Conservation (phyloP, 768 basidiomycete species). For the Hypholoma fasciculare region DNA sequence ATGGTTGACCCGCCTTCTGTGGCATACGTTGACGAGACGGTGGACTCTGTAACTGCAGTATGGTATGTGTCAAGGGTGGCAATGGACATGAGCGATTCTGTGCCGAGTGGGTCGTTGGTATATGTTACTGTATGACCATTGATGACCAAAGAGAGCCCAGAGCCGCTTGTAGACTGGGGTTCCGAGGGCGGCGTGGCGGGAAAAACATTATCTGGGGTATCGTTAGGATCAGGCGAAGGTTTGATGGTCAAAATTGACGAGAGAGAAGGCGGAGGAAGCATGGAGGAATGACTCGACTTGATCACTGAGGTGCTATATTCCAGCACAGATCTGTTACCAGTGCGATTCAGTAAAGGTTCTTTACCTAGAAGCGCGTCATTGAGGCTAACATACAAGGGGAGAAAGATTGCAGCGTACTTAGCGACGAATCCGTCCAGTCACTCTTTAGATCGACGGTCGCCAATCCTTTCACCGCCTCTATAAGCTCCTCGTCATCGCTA, state of each 20-base stretch:
- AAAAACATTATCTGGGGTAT: constrained; percentile 37
- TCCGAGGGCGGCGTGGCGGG: constrained; percentile 31
- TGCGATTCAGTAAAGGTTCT: constrained; percentile 53
- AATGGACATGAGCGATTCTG: constrained; percentile 54
- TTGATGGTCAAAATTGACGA: constrained; percentile 77
- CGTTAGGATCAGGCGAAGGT: constrained; percentile 52
- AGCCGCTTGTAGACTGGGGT: constrained; percentile 13
- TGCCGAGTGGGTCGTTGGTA: constrained; percentile 34
- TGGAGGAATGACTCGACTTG: constrained; percentile 42
- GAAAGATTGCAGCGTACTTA: constrained; percentile 27
- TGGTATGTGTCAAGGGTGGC: constrained; percentile 63
- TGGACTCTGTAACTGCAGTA: constrained; percentile 57
- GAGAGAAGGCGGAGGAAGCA: constrained; percentile 46
- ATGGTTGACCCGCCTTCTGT: constrained; percentile 80
- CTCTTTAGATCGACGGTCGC: constrained; percentile 51
- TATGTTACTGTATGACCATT: constrained; percentile 1
- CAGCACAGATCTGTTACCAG: constrained; percentile 35
- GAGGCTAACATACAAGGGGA: constrained; percentile 5
- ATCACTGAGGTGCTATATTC: constrained; percentile 75
- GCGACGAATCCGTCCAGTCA: constrained; percentile 43
- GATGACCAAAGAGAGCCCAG: constrained; percentile 4
- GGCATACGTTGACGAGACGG: constrained; percentile 56
- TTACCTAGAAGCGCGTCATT: constrained; percentile 36
- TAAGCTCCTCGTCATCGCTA: constrained; percentile 72
- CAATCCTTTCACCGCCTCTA: constrained; percentile 57